These are phyloP conservation scores for Oryza meyeriana DNA, from an alignment of 176 grass and related monocot genomes.

Conservation along the genomic window DNA sequence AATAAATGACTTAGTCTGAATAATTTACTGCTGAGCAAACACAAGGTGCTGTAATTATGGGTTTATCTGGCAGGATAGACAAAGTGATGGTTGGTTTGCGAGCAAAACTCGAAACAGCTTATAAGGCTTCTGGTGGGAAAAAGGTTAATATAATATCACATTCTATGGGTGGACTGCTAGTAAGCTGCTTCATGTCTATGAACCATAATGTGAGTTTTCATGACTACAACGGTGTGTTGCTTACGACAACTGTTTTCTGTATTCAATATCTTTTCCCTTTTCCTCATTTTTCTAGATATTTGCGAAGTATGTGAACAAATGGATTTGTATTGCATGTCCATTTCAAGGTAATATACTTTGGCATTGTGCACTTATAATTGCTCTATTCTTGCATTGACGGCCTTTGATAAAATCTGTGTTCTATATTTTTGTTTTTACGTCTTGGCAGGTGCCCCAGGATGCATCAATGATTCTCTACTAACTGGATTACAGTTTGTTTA, in stretches of 20 bases:
- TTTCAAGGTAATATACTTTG: constrained; percentile 77
- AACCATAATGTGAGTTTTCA: constrained; percentile 75
- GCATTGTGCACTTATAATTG: background rate
- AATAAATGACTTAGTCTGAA: background rate
- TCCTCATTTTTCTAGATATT: constrained; percentile 49
- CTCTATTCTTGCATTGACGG: background rate
- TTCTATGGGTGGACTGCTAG: constrained; percentile 97
- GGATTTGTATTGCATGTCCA: constrained; percentile 97
- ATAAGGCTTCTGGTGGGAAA: constrained; percentile 75
- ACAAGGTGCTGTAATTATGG: constrained; percentile 30
- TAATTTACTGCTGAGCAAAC: constrained; percentile 3
- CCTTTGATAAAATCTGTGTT: background rate
- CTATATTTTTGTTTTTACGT: constrained; percentile 22
- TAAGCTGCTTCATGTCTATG: constrained; percentile 79
- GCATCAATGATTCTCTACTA: constrained; percentile 92
- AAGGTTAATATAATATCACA: constrained; percentile 93
- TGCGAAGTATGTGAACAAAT: constrained; percentile 81
- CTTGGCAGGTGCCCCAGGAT: constrained; percentile 86
- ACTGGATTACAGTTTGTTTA: constrained; percentile 94
- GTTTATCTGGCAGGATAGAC: constrained; percentile 71
- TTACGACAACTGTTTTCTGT: constrained; percentile 8
- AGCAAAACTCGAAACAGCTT: constrained; percentile 88
- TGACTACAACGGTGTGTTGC: constrained; percentile 1
- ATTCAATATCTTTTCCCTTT: background rate
- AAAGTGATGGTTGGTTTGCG: constrained; percentile 75